Evolutionary conservation across 257 asterid species (phyloP).

Genomic region (Salvia splendens): DNA sequence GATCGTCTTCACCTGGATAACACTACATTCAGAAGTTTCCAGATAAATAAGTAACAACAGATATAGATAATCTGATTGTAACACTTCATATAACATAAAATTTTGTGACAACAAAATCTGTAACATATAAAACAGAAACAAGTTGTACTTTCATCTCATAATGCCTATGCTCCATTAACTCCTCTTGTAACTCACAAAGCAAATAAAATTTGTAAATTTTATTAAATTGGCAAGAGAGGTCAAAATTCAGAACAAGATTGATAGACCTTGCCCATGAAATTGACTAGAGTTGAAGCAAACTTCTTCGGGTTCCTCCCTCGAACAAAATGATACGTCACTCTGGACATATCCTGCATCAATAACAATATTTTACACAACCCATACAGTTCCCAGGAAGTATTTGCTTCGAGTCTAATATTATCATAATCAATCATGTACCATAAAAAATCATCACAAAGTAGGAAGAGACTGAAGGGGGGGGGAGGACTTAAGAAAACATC

Average conservation of each 20-base stretch:
- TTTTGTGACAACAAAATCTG: too few species aligned
- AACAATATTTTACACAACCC: conserved; percentile 21
- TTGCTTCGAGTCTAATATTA: neutral
- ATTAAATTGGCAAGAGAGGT: neutral
- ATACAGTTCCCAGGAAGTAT: conserved; percentile 12
- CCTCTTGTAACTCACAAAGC: too few species aligned
- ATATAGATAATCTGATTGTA: neutral
- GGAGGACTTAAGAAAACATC: neutral
- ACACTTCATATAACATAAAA: too few species aligned
- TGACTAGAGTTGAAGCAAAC: conserved; percentile 80
- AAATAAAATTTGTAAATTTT: too few species aligned
- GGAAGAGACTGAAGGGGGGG: neutral
- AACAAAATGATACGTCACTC: conserved; percentile 81
- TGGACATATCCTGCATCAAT: conserved; percentile 79
- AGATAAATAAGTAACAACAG: conserved; percentile 4
- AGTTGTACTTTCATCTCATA: too few species aligned
- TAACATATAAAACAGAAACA: too few species aligned
- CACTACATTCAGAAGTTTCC: conserved; percentile 59
- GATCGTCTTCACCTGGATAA: conserved; percentile 97
- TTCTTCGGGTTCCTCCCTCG: conserved; percentile 81
- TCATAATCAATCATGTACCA: neutral
- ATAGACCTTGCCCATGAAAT: conserved; percentile 91
- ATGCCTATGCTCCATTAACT: too few species aligned
- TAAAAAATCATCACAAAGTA: conserved; percentile 11
- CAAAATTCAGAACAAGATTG: conserved; percentile 18